These are phyloP conservation scores for Cephalotrichum gorgonifer DNA, from an alignment of 2,329 filamentous ascomycete species.

Conservation along the genomic window DNA sequence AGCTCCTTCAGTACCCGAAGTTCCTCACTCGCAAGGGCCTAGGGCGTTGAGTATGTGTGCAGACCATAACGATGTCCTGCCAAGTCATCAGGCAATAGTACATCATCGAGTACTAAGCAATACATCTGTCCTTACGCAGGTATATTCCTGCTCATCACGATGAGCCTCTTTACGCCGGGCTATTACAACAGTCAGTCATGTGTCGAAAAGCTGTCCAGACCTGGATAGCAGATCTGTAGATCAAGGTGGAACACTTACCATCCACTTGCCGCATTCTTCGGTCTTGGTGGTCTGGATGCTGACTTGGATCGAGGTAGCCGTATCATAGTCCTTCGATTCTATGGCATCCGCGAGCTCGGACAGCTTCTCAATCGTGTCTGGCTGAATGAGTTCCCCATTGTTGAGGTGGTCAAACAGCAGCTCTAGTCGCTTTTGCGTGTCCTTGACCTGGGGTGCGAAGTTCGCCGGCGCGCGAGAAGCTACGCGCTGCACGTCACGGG, in stretches of 20 bases:
- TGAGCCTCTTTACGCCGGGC: slow-evolving; percentile 67
- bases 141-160: slow-evolving; percentile 71
- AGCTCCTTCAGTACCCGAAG: too few relatives aligned
- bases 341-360: slow-evolving; percentile 55
- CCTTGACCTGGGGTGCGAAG: slow-evolving; percentile 81
- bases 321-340: slow-evolving; percentile 57
- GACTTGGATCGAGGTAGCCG: slow-evolving; percentile 58
- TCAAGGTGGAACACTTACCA: slow-evolving; percentile 46
- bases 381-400: slow-evolving; percentile 81
- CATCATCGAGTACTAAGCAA: too few relatives aligned
- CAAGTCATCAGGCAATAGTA: too few relatives aligned
- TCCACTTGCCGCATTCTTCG: slow-evolving; percentile 77
- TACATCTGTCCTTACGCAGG: slow-evolving; percentile 36
- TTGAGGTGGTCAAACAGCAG: slow-evolving; percentile 96
- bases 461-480: slow-evolving; percentile 75
- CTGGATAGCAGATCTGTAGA: too few relatives aligned
- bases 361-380: slow-evolving; percentile 63
- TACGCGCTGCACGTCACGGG: slow-evolving; percentile 77
- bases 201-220: too few relatives aligned
- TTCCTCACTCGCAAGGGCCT: too few relatives aligned
- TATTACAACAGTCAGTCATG: slow-evolving; percentile 17
- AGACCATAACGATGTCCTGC: too few relatives aligned
- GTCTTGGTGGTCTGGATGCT: slow-evolving; percentile 68
- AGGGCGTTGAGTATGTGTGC: too few relatives aligned
- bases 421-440: slow-evolving; percentile 85